phyloP scores from a whole-genome alignment of 2,329 filamentous ascomycete genomes.

The Sporothrix luriei region DNA sequence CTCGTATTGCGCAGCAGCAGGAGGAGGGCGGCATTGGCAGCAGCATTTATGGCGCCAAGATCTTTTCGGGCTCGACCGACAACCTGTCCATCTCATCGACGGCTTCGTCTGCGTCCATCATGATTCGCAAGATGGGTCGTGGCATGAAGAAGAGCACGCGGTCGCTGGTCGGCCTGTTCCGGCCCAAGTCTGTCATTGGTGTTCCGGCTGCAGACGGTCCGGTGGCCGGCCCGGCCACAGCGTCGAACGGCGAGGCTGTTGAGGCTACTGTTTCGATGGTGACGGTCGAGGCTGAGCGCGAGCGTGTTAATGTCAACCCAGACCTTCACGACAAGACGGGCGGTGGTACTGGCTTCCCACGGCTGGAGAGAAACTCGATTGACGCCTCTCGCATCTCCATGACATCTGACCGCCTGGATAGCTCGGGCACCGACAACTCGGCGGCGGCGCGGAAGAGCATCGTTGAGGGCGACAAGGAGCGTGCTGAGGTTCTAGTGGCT shows the following conservation, averaged over 20 bases:
- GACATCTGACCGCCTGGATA: slow-evolving; percentile 55
- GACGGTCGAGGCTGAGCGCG: slow-evolving; percentile 89
- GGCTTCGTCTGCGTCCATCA: slow-evolving; percentile 84
- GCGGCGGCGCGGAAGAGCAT: slow-evolving; percentile 77
- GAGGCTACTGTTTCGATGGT: slow-evolving; percentile 92
- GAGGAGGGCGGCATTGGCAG: slow-evolving; percentile 89
- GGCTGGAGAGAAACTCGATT: slow-evolving; percentile 78
- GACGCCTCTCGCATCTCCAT: slow-evolving; percentile 61
- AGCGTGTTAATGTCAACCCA: slow-evolving; percentile 75
- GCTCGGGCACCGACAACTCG: slow-evolving; percentile 63
- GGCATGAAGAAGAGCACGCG: slow-evolving; percentile 94
- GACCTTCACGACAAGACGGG: slow-evolving; percentile 67
- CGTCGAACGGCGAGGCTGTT: slow-evolving; percentile 13
- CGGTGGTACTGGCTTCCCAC: slow-evolving; percentile 79
- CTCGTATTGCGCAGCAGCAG: slow-evolving; percentile 86
- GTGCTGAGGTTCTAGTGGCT: slow-evolving; percentile 86
- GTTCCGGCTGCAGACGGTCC: slow-evolving; percentile 70
- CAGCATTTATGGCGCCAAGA: slow-evolving; percentile 86
- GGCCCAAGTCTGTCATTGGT: slow-evolving; percentile 88
- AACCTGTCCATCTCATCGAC: slow-evolving; percentile 91
- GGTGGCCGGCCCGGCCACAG: slow-evolving; percentile 56
- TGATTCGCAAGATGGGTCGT: slow-evolving; percentile 98
- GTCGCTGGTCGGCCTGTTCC: slow-evolving; percentile 89
- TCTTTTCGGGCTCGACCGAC: slow-evolving; percentile 90
- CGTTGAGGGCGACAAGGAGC: slow-evolving; percentile 83